phyloP scores from a whole-genome alignment of 257 asterid species.

The Galeopsis tetrahit region DNA sequence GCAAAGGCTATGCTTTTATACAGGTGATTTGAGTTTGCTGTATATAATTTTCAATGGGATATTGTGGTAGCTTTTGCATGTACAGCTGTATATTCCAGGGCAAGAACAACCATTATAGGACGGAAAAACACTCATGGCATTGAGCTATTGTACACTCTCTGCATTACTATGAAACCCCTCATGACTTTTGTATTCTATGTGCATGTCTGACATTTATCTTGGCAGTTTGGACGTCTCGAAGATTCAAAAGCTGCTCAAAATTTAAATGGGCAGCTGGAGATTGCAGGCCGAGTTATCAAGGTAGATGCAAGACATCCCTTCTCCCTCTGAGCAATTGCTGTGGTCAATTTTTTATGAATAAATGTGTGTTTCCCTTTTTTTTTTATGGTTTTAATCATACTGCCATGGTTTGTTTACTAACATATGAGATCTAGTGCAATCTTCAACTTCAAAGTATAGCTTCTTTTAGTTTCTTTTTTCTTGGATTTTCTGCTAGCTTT shows the following conservation, averaged over 20 bases:
- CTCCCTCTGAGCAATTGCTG: background rate
- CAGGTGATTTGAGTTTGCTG: slow-evolving; percentile 56
- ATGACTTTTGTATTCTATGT: slow-evolving; percentile 9
- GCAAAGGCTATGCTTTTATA: slow-evolving; percentile 73
- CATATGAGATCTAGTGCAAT: background rate
- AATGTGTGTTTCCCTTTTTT: background rate
- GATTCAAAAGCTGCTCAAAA: slow-evolving; percentile 73
- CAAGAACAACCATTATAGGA: slow-evolving; percentile 22
- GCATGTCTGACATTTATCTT: slow-evolving; percentile 23
- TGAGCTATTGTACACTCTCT: background rate
- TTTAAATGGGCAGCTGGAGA: slow-evolving; percentile 69
- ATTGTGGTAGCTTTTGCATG: slow-evolving; percentile 23
- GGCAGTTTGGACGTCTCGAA: slow-evolving; percentile 72
- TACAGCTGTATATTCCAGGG: slow-evolving; percentile 24
- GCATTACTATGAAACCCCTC: slow-evolving; percentile 19
- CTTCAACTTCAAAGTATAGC: background rate
- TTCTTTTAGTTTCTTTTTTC: background rate
- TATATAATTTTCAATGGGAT: slow-evolving; percentile 17
- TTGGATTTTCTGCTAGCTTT: background rate
- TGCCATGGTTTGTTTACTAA: background rate
- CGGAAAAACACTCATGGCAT: slow-evolving; percentile 11
- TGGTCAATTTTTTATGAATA: slow-evolving; percentile 21
- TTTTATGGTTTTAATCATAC: background rate
- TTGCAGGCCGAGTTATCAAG: slow-evolving; percentile 71
- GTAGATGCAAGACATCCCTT: slow-evolving; percentile 34